Evolutionary conservation across 2,329 filamentous ascomycete genomes (phyloP), one percentile per base, ranked within the genome.

Genomic region (Penicillium janthinellum): DNA sequence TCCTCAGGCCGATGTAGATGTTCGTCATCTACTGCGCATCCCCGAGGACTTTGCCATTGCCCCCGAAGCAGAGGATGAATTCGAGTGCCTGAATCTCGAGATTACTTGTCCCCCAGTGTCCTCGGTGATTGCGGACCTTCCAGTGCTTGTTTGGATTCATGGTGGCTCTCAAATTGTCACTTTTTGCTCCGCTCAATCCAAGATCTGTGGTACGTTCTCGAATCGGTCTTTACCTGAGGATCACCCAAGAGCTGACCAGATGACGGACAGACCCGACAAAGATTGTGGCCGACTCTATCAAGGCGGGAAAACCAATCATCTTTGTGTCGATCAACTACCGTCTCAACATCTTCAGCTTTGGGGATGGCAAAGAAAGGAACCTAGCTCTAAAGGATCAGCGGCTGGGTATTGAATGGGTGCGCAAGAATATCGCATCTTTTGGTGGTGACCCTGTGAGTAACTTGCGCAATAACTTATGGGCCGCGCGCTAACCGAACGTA

Each of bases 111-210:
- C 71, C 0, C 61, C 63, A 3, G 53, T 57, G 1, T 11, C 42
- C 3, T 7, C 49, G 0, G 34, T 8, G 0, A 31, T 50, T 4
- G 48, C 28, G 0, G 56, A 60, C 1, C 54, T 80, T 0, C 80
- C 79, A 0, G 78, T 82, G 11, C 50, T 81, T 8, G 59, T 81
- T 11, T 82, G 79, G 78, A 78, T 82, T 15, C 77, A 82, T 59
- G 80, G 80, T 10, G 79, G 79, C 10, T 80, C 78, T 3, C 79
- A 81, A 51, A 70, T 77, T 1, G 72, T 81, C 5, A 80, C 78
- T 0, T 82, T 79, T 58, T 79, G 77, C 37, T 78, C 74, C 17
- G 74, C 73, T 22, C 73, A 75, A 3, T 79, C 77, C 0, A 72
- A 73, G 5, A 70, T 81, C 15, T 81, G 79, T 15, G 78, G 77